A percentile compares a stretch with the other conserved stretches of the same genome.
These are phyloP conservation scores for Dactylellina cionopaga DNA, from an alignment of 2,329 filamentous ascomycete species.

Conservation along the genomic window DNA sequence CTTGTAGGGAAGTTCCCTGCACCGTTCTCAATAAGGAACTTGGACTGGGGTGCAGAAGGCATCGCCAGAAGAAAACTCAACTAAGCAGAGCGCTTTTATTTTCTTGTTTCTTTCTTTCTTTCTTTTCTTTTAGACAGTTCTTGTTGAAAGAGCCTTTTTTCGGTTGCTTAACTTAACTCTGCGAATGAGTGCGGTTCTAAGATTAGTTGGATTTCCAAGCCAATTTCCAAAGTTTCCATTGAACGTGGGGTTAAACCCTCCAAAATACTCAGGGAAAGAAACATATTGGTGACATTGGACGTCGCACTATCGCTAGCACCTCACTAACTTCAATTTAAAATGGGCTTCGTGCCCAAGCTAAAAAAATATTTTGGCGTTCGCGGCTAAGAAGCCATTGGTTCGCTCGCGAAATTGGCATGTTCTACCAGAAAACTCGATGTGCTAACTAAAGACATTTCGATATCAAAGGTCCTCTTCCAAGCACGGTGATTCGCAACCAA, in stretches of 20 bases:
- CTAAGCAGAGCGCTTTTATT: not conserved
- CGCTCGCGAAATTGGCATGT: conserved; percentile 26
- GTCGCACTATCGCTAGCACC: conserved; percentile 37
- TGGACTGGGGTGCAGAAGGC: conserved; percentile 23
- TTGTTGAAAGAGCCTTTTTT: no score
- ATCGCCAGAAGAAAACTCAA: not conserved
- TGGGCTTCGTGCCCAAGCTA: conserved; percentile 10
- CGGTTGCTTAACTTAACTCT: no score
- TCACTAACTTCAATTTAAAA: conserved; percentile 44
- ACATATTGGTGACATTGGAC: conserved; percentile 49
- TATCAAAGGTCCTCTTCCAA: no score
- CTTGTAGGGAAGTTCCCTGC: conserved; percentile 42
- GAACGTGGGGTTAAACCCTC: conserved; percentile 38
- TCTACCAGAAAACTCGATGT: conserved; percentile 11
- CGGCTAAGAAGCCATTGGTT: conserved; percentile 32
- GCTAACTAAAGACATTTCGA: not conserved
- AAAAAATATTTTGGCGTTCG: conserved; percentile 20
- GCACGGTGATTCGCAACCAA: conserved; percentile 38
- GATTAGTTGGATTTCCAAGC: conserved; percentile 27
- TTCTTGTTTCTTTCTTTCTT: conserved; percentile 2
- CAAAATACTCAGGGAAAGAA: conserved; percentile 35
- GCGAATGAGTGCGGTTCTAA: conserved; percentile 16
- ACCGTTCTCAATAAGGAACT: conserved; percentile 44
- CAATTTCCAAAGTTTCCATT: conserved; percentile 44
- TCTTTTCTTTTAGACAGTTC: no score